These are phyloP conservation scores for Scleroderma bovista DNA, from an alignment of 768 basidiomycete species.

Conservation along the genomic window DNA sequence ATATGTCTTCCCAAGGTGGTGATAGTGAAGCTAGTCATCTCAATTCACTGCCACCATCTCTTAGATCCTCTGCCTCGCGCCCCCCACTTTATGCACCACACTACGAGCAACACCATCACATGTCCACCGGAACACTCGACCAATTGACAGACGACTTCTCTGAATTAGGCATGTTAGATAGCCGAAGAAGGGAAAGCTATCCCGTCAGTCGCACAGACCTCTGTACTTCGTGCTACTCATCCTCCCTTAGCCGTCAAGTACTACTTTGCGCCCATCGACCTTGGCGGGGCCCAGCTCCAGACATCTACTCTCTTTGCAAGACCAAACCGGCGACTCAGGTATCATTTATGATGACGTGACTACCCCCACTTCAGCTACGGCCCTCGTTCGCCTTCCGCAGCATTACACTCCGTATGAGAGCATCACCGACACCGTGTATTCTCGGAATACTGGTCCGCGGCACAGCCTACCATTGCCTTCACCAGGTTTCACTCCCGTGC, in stretches of 20 bases:
- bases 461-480: constrained; percentile 63
- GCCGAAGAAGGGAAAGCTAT: constrained; percentile 50
- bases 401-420: constrained; percentile 48
- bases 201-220: constrained; percentile 40
- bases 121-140: constrained; percentile 38
- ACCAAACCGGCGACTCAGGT: constrained; percentile 27
- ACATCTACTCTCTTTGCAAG: constrained; percentile 31
- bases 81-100: constrained; percentile 70
- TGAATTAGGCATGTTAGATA: constrained; percentile 53
- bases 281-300: constrained; percentile 30
- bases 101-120: constrained; percentile 53
- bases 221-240: constrained; percentile 9
- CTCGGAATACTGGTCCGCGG: constrained; percentile 51
- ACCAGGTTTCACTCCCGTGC: constrained; percentile 63
- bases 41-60: constrained; percentile 54
- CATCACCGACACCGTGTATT: constrained; percentile 22
- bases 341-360: constrained; percentile 36
- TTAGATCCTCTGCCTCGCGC: constrained; percentile 57
- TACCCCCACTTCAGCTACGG: constrained; percentile 32
- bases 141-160: constrained; percentile 58
- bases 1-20: constrained; percentile 12
- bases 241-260: constrained; percentile 25
- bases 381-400: constrained; percentile 31
- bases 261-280: constrained; percentile 34
- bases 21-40: constrained; percentile 33